Evolutionary conservation across 2,329 filamentous ascomycete species (phyloP).

Genomic region (Fusarium ambrosium): DNA sequence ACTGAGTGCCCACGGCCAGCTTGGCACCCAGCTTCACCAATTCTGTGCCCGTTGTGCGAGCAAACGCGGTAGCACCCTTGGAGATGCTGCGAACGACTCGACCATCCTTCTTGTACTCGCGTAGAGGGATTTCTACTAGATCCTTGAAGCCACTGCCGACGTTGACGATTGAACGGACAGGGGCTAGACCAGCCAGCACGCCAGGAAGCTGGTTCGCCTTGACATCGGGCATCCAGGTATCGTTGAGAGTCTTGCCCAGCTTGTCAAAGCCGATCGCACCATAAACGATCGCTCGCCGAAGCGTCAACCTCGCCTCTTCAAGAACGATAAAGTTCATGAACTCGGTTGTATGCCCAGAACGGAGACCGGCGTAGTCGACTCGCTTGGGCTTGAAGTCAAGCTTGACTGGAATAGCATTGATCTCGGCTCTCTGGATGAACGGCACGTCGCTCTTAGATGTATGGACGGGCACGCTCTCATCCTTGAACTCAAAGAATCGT

Average conservation of each 20-base stretch:
- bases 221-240: constrained; percentile 97
- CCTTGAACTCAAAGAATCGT: constrained; percentile 98
- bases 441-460: constrained; percentile 78
- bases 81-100: constrained; percentile 91
- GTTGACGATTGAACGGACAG: constrained; percentile 91
- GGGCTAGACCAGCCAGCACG: constrained; percentile 88
- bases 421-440: constrained; percentile 90
- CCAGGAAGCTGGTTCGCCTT: constrained; percentile 89
- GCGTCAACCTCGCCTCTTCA: constrained; percentile 86
- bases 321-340: constrained; percentile 99
- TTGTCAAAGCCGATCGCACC: constrained; percentile 92
- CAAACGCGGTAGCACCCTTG: constrained; percentile 91
- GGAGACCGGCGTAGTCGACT: constrained; percentile 93
- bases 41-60: constrained; percentile 92
- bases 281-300: constrained; percentile 92
- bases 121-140: constrained; percentile 88
- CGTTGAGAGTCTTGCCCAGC: constrained; percentile 89
- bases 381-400: constrained; percentile 97
- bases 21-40: constrained; percentile 96
- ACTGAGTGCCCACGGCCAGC: constrained; percentile 93
- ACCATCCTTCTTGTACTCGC: constrained; percentile 94
- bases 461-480: constrained; percentile 72
- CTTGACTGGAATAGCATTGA: constrained; percentile 85
- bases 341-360: constrained; percentile 94
- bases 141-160: constrained; percentile 90